A percentile compares a stretch with the other conserved stretches of the same genome.
Evolutionary conservation across 2,329 filamentous ascomycete species (phyloP).

Genomic region (Fusarium kyushuense): DNA sequence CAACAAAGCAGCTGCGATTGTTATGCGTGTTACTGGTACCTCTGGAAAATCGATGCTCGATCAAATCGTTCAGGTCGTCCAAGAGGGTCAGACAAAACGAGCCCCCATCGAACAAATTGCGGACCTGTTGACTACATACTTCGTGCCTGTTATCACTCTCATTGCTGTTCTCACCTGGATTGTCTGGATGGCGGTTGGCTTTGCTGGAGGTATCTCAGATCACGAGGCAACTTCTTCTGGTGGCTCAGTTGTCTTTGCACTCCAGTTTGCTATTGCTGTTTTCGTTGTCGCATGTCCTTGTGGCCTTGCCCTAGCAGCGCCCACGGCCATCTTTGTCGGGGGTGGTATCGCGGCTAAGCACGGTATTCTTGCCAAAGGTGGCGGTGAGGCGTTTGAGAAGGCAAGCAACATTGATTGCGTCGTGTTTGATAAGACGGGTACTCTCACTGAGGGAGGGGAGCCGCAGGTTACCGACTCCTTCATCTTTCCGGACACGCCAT

Average conservation of each 20-base stretch:
- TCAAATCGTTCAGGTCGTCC: slow-evolving; percentile 80
- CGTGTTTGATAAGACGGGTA: slow-evolving; percentile 91
- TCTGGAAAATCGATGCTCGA: slow-evolving; percentile 81
- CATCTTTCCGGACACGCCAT: slow-evolving; percentile 53
- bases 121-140: slow-evolving; percentile 79
- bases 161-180: slow-evolving; percentile 79
- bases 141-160: slow-evolving; percentile 78
- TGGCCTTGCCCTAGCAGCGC: slow-evolving; percentile 85
- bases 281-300: slow-evolving; percentile 91
- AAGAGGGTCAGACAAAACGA: slow-evolving; percentile 80
- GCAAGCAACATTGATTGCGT: slow-evolving; percentile 82
- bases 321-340: slow-evolving; percentile 86
- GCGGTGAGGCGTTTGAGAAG: slow-evolving; percentile 87
- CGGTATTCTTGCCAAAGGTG: slow-evolving; percentile 85
- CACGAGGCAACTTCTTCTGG: slow-evolving; percentile 69
- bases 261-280: slow-evolving; percentile 86
- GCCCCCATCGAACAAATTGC: slow-evolving; percentile 82
- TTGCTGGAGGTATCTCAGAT: slow-evolving; percentile 66
- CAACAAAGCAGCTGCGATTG: slow-evolving; percentile 74
- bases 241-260: slow-evolving; percentile 78
- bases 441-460: slow-evolving; percentile 79
- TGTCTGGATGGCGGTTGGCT: slow-evolving; percentile 75
- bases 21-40: slow-evolving; percentile 72
- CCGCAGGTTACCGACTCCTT: slow-evolving; percentile 73
- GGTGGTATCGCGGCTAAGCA: slow-evolving; percentile 82